Evolutionary conservation across 1,284 basidiomycete species (phyloP).

Genomic region (Fomitopsis palustris): DNA sequence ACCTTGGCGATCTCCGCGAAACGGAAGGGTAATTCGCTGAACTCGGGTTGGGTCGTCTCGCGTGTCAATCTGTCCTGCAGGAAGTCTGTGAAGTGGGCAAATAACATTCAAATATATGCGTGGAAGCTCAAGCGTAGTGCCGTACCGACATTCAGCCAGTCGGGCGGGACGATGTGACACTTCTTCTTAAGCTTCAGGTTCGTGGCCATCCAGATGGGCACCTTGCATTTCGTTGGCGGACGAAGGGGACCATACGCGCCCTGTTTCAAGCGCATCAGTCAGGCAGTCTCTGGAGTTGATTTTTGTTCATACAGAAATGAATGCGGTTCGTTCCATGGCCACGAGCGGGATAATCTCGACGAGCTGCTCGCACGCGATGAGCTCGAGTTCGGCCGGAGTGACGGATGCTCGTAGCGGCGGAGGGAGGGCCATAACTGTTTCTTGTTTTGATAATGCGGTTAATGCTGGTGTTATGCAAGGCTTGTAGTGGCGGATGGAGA

Average conservation of each 20-base stretch:
- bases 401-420: constrained; percentile 55
- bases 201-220: constrained; percentile 94
- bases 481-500: neutral
- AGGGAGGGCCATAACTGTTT: constrained; percentile 52
- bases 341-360: constrained; percentile 84
- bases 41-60: constrained; percentile 71
- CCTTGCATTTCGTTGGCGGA: constrained; percentile 77
- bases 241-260: constrained; percentile 91
- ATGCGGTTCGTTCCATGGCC: constrained; percentile 83
- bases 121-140: neutral
- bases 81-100: constrained; percentile 49
- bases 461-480: neutral
- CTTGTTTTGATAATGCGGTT: too few species aligned
- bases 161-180: constrained; percentile 86
- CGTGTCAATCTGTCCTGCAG: constrained; percentile 68
- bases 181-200: constrained; percentile 93
- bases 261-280: constrained; percentile 35
- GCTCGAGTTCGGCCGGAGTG: constrained; percentile 79
- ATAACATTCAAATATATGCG: neutral
- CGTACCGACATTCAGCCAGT: constrained; percentile 86
- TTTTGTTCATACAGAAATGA: constrained; percentile 69
- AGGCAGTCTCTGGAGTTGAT: neutral
- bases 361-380: constrained; percentile 79
- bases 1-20: constrained; percentile 90
- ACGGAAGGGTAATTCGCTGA: constrained; percentile 78